Base-by-base conservation (phyloP, 164 flowering plant species). In the Vitis riparia region DNA sequence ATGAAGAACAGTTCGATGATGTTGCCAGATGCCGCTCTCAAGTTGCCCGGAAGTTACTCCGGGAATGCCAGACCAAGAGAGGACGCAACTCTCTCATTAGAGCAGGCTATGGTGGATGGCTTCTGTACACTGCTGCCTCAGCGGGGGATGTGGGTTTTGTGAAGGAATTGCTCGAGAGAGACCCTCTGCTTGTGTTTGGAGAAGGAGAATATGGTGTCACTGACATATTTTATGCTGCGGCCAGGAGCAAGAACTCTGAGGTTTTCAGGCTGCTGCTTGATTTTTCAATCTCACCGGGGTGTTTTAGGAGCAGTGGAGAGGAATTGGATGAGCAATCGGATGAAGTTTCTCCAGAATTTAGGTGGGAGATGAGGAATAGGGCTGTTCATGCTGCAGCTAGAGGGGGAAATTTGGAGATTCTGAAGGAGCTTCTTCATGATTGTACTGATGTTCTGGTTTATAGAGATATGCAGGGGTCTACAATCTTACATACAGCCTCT, bases 31-130 rank as follows among this genome's bases (percentile, higher is more conserved):
- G 85, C 56, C 82, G 98, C 16, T 75, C 88, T 53, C 58, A 68
- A n/a, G 94, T 94, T 5, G 97, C 98, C 1, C 63, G 65, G 37
- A 79, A 65, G 52, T 90, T 94, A 13, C 78, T 91, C 27, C 77
- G 51, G 1, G 96, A 84, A 30, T 85, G 88, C 65, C 87, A 91
- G 67, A 67, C 65, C 29, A 76, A 70, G 55, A 63, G 63, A 11
- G 79, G 87, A 48, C 58, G 49, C 67, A 88, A 88, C 68, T 76
- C 96, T 37, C 80, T 94, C 48, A 82, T 94, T 37, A 62, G 90
- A 32, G 90, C 93, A 16, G 97, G 98, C 27, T 90, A 94, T 71
- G 98, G 98, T 48, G 98, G 98, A 4, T 91, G 98, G 98, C 91
- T 94, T 58, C 76, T 94, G 6, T 94, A 94, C 87, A 92, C 98